Conservation (phyloP, 768 basidiomycete species). For the Xerocomus brunneocitrinus region DNA sequence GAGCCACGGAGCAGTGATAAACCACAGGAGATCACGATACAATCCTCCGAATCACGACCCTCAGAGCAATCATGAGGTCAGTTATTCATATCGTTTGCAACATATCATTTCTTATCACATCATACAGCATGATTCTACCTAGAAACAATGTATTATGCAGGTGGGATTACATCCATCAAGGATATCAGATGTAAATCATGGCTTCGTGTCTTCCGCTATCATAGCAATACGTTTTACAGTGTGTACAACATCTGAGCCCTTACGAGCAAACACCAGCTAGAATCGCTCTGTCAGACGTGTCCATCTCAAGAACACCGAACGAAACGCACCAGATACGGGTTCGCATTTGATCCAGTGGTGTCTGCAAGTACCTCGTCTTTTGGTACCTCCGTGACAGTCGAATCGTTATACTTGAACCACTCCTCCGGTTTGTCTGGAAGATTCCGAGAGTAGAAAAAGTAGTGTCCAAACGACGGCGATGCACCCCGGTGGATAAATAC, state of each 20-base stretch:
- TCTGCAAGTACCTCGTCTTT: slow-evolving; percentile 85
- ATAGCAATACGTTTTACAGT: slow-evolving; percentile 59
- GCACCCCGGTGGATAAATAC: slow-evolving; percentile 94
- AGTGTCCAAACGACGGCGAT: slow-evolving; percentile 85
- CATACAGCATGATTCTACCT: slow-evolving; percentile 14
- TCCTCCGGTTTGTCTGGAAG: slow-evolving; percentile 73
- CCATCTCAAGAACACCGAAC: not conserved
- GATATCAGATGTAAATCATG: slow-evolving; percentile 29
- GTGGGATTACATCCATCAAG: slow-evolving; percentile 17
- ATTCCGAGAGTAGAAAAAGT: slow-evolving; percentile 92
- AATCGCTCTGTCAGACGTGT: slow-evolving; percentile 4
- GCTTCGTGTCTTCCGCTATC: slow-evolving; percentile 23
- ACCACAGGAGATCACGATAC: not conserved
- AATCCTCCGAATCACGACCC: not conserved
- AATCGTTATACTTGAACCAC: slow-evolving; percentile 98
- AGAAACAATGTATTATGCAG: slow-evolving; percentile 7
- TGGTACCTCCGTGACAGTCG: slow-evolving; percentile 68
- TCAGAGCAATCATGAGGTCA: slow-evolving; percentile 13
- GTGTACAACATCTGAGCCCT: slow-evolving; percentile 72
- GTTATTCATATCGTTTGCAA: not conserved
- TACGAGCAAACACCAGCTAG: slow-evolving; percentile 80
- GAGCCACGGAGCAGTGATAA: slow-evolving; percentile 21
- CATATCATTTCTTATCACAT: not conserved
- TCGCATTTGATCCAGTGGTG: slow-evolving; percentile 87
- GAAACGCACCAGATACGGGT: slow-evolving; percentile 76